A percentile compares a stretch with the other conserved stretches of the same genome.
phyloP scores from a whole-genome alignment of 208 protist genomes.

The Crithidia mellificae region DNA sequence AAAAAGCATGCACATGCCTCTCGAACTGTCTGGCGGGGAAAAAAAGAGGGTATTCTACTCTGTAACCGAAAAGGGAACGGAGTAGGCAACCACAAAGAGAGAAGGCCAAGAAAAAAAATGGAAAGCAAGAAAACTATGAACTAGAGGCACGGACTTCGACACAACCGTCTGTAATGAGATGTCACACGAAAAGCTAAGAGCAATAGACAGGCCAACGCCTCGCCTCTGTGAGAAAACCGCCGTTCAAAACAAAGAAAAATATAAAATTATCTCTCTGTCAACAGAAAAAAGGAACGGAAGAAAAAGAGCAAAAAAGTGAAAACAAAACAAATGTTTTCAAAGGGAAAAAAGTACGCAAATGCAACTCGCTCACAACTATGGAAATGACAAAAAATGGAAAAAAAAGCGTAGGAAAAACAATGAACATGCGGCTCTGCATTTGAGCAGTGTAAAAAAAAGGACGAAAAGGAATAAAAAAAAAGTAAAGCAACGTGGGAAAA shows the following conservation, averaged over 20 bases:
- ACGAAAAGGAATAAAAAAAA: background rate
- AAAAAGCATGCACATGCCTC: no score
- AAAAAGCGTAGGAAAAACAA: background rate
- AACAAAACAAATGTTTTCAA: background rate
- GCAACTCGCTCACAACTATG: no score
- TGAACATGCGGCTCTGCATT: background rate
- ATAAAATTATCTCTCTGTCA: no score
- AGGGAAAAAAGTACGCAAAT: slow-evolving; percentile 1
- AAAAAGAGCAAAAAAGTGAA: background rate
- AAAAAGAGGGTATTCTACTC: background rate
- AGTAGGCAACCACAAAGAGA: background rate
- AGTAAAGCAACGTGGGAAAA: no score
- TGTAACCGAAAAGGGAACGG: background rate
- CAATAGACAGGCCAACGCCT: no score
- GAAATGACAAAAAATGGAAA: background rate
- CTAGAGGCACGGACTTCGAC: background rate
- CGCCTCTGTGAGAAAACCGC: no score
- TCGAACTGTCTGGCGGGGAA: no score
- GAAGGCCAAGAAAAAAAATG: background rate
- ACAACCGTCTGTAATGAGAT: no score
- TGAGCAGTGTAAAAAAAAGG: background rate
- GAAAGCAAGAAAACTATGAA: slow-evolving; percentile 9
- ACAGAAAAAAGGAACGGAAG: slow-evolving; percentile 5
- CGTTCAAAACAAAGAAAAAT: no score
- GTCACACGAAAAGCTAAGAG: no score